Evolutionary conservation across 352 stramenopile species (phyloP).

Genomic region (Globisporangium echinulatum): DNA sequence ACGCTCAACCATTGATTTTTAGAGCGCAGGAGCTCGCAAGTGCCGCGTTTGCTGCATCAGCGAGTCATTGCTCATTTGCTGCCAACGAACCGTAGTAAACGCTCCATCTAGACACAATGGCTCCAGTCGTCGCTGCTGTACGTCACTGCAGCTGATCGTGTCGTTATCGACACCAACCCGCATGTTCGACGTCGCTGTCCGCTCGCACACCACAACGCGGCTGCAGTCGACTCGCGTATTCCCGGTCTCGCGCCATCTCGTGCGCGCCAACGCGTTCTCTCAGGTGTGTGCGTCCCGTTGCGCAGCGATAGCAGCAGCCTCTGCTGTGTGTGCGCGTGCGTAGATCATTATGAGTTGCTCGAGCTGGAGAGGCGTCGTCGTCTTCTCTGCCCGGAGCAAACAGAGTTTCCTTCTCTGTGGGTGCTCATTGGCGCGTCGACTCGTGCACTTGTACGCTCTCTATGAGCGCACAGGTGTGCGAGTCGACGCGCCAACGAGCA

Average conservation of each 20-base stretch:
- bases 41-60: background rate
- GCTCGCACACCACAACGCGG: background rate
- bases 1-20: background rate
- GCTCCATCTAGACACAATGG: constrained; percentile 31
- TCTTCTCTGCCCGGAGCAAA: constrained; percentile 81
- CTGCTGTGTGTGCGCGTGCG: background rate
- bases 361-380: constrained; percentile 61
- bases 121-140: constrained; percentile 28
- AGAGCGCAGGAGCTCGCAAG: background rate
- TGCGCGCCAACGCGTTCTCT: background rate
- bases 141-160: constrained; percentile 3
- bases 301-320: background rate
- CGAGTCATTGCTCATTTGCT: constrained; percentile 20
- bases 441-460: background rate
- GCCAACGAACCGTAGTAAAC: constrained; percentile 21
- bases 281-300: constrained; percentile 6
- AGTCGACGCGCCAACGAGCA: constrained; percentile 8
- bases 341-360: constrained; percentile 58
- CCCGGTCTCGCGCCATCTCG: background rate
- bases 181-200: background rate
- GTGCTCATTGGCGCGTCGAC: constrained; percentile 5
- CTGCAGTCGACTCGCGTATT: background rate
- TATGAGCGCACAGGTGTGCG: background rate
- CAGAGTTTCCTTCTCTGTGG: constrained; percentile 89
- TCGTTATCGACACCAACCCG: background rate